Conservation (phyloP, 371 early-diverging fungal genomes). For the Mortierella polycephala region DNA sequence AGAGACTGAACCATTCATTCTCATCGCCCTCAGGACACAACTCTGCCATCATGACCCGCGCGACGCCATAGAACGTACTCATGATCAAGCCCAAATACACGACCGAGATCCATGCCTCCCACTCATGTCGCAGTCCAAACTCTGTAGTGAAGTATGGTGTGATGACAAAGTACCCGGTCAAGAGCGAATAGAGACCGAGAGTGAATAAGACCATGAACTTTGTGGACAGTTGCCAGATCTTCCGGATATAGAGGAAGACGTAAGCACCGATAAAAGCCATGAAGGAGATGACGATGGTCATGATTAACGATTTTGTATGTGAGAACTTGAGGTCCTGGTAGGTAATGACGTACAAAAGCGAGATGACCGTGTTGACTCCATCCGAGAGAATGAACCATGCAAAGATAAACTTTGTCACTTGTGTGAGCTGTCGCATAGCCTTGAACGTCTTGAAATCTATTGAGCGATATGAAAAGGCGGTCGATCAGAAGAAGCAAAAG, state of each 20-base stretch:
- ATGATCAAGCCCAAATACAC: conserved; percentile 67
- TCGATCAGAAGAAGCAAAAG: neutral
- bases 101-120: conserved; percentile 65
- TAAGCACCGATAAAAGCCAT: conserved; percentile 58
- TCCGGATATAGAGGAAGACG: conserved; percentile 55
- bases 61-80: conserved; percentile 68
- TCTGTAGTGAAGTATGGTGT: conserved; percentile 44
- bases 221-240: conserved; percentile 30
- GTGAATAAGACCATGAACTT: conserved; percentile 41
- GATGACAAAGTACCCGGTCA: conserved; percentile 41
- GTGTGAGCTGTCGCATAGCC: conserved; percentile 60
- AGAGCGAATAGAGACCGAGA: conserved; percentile 13
- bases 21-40: conserved; percentile 67
- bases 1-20: conserved; percentile 69
- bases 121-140: conserved; percentile 38
- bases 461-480: neutral
- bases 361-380: conserved; percentile 65
- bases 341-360: conserved; percentile 52
- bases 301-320: conserved; percentile 33
- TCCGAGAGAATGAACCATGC: conserved; percentile 71
- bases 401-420: conserved; percentile 64
- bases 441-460: conserved; percentile 40
- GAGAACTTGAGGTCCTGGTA: conserved; percentile 49
- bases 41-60: conserved; percentile 69
- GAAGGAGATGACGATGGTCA: conserved; percentile 51